Base-by-base conservation (phyloP, 345 rosid species). In the Conringia planisiliqua region DNA sequence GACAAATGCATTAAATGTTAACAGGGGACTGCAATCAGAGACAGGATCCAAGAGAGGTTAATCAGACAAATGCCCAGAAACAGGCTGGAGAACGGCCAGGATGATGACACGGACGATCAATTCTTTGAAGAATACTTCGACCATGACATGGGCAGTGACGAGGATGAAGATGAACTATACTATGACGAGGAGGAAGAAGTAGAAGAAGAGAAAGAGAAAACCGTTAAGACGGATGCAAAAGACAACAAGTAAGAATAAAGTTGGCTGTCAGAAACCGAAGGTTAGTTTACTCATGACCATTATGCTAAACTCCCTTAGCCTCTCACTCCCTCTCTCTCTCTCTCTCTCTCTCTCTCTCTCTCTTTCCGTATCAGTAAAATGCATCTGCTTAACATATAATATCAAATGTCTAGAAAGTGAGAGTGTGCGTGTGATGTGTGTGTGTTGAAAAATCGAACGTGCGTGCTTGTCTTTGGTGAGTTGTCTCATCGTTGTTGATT, bases 21-120 rank as follows among this genome's bases (percentile, higher is more conserved):
- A 71, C 70, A 92, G 98, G 98, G 97, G 55, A 89, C 93, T 35
- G 97, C 93, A 66, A 92, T 92, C 42, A 83, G 90, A 78, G 96
- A 90, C 65, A 59, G 91, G 59, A 92, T 90, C 83, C 97, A 89
- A 64, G 98, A 90, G 74, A 84, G 87, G 60, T 61, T 92, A 64
- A 85, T 75, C 80, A 83, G 83, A 62, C 96, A 88, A 62, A 24
- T 68, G 43, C 14, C 63, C 14, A 24, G 77, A 66, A 46, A 66
- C 43, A 24, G 9, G 9, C 72, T 89, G 69, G 63, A 44, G 73
- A 82, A 82, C 8, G 86, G 92, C 1, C 80, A 82, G n/a, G 84
- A 83, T 17, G 83, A 81, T 6, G 86, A 79, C 0, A 77, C 84
- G 22, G 83, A 84, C 56, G 78, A 81, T 30, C 79, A 85, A 9